Base-by-base conservation (phyloP, 2,329 filamentous ascomycete species). In the Saccharata proteae region DNA sequence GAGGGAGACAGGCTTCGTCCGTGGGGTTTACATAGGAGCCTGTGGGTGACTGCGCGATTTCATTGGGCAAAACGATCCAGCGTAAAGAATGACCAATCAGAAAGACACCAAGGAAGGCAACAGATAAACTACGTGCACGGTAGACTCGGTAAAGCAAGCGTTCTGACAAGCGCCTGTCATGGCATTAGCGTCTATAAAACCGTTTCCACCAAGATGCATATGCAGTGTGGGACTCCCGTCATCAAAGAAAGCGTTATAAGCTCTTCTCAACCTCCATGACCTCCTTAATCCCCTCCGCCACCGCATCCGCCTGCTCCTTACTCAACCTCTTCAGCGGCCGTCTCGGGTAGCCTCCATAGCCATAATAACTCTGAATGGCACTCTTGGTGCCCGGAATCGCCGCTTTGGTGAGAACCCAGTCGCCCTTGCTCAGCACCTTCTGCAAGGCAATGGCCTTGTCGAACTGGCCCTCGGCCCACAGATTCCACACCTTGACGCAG, bases 361-460 rank as follows among this genome's bases (percentile, higher is more conserved):
- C 82, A 49, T 74, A 84, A 55, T 84, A 84, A 42, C 64, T 73
- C 62, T 90, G 75, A 44, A 92, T 76, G 8, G 79, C 81, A 42
- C 71, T 73, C 67, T 92, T 92, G 14, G 84, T 90, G n/a, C 81
- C 83, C 1, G 83, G 77, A 45, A 90, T 84, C 26, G 80, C 80
- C 0, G 78, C 67, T 61, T 85, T 85, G 39, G 83, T 90, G 33
- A 88, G 62, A 25, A 77, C 74, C 82, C 82, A 92, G 56, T 92
- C 83, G 18, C 77, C 77, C 49, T 74, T 75, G 46, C 77, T 77
- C 39, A 92, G 69, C n/a, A 77, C 58, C 55, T 79, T 80, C 52
- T 93, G 84, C 47, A 86, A 60, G 41, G 68, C 71, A 43, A 77
- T 69, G 5, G 83, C 79, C 61, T 92, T 80, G 21, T 80, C 75